Conservation (phyloP, 371 early-diverging fungal species). For the Lichtheimia ramosa region DNA sequence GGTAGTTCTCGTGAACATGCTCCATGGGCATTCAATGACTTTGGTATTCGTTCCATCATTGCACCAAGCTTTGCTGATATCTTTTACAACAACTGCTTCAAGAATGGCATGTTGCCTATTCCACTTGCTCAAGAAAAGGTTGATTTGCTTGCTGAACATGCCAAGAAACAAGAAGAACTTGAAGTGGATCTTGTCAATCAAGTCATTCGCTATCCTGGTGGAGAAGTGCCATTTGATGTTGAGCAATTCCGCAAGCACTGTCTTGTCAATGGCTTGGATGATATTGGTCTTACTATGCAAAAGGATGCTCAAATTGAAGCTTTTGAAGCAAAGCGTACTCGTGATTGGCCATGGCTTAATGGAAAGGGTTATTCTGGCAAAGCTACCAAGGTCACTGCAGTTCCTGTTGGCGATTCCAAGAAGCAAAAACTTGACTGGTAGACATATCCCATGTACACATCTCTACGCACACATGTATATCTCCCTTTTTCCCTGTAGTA, state of each 20-base stretch:
- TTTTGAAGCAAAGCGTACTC: conserved; percentile 55
- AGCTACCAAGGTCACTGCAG: conserved; percentile 31
- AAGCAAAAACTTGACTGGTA: conserved; percentile 54
- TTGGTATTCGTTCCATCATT: conserved; percentile 70
- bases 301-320: conserved; percentile 51
- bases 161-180: conserved; percentile 42
- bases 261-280: conserved; percentile 68
- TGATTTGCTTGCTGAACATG: conserved; percentile 45
- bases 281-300: conserved; percentile 71
- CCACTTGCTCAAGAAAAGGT: conserved; percentile 37
- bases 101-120: conserved; percentile 72
- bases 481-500: too few relatives aligned
- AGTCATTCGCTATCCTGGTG: conserved; percentile 36
- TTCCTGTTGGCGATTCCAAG: conserved; percentile 22
- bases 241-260: conserved; percentile 63
- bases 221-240: conserved; percentile 53
- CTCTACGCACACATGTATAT: too few relatives aligned
- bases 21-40: conserved; percentile 73
- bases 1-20: conserved; percentile 76
- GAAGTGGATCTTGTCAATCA: conserved; percentile 61
- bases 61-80: conserved; percentile 73
- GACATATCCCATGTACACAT: conserved; percentile 1
- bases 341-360: conserved; percentile 66
- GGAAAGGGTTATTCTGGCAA: conserved; percentile 48
- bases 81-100: conserved; percentile 73